phyloP scores from a whole-genome alignment of 768 basidiomycete genomes.

The Cyclocybe cylindracea region DNA sequence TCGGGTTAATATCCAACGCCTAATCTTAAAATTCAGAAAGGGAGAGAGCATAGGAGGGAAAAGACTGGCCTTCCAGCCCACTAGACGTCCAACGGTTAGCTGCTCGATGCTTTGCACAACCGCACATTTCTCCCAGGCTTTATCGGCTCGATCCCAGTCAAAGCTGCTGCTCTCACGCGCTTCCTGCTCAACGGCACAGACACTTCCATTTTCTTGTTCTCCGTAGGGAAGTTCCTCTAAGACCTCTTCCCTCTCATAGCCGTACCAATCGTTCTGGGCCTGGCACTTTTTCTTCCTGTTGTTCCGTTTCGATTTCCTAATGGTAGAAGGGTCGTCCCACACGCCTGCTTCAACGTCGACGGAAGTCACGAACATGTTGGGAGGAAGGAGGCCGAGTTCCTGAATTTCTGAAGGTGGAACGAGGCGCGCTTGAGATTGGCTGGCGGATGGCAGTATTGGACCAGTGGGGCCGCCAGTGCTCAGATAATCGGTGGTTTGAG shows the following conservation, averaged over 20 bases:
- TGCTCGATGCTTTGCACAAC: slow-evolving; percentile 24
- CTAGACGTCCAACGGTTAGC: slow-evolving; percentile 27
- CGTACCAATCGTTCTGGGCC: slow-evolving; percentile 6
- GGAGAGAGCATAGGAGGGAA: not conserved
- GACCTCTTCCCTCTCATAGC: slow-evolving; percentile 11
- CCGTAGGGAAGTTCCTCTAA: slow-evolving; percentile 19
- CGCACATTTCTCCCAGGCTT: slow-evolving; percentile 27
- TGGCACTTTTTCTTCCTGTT: slow-evolving; percentile 35
- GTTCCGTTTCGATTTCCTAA: slow-evolving; percentile 19
- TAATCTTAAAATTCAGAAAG: slow-evolving; percentile 20
- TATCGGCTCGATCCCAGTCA: slow-evolving; percentile 39
- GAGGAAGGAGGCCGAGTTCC: slow-evolving; percentile 48
- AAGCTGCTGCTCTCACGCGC: slow-evolving; percentile 17
- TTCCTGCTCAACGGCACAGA: not conserved
- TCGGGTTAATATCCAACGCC: slow-evolving; percentile 60
- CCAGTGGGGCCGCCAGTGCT: not conserved
- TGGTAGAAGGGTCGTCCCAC: slow-evolving; percentile 22
- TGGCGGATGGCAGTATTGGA: not conserved
- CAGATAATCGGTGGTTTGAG: not conserved
- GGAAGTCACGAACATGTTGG: slow-evolving; percentile 69
- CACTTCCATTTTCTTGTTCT: slow-evolving; percentile 16
- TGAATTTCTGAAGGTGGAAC: slow-evolving; percentile 67
- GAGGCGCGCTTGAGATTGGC: slow-evolving; percentile 29
- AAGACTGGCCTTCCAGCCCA: slow-evolving; percentile 53
- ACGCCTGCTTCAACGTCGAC: slow-evolving; percentile 64